These are phyloP conservation scores for Pythium brachiatum DNA, from an alignment of 352 stramenopile genomes.

Conservation along the genomic window DNA sequence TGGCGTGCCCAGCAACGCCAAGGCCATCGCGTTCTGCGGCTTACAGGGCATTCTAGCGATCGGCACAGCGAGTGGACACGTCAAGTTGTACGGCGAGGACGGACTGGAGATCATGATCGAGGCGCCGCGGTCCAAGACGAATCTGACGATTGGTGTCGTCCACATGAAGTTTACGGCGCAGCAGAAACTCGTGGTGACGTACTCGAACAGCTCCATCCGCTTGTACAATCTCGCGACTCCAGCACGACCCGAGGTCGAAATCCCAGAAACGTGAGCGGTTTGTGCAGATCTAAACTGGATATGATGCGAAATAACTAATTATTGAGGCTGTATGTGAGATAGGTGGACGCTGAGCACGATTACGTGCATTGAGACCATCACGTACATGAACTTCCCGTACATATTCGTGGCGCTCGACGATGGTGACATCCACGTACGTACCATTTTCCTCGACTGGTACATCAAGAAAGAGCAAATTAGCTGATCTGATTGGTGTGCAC, in stretches of 20 bases:
- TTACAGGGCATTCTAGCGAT: slow-evolving; percentile 67
- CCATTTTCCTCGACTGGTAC: no score
- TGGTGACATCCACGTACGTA: slow-evolving; percentile 47
- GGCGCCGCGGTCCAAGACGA: slow-evolving; percentile 29
- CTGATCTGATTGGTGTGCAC: neutral
- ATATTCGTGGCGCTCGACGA: slow-evolving; percentile 77
- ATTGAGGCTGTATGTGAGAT: neutral
- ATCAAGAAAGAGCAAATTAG: no score
- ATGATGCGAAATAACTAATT: neutral
- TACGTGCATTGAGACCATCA: slow-evolving; percentile 63
- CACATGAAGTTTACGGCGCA: slow-evolving; percentile 64
- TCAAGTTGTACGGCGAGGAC: slow-evolving; percentile 71
- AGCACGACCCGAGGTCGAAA: slow-evolving; percentile 20
- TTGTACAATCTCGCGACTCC: slow-evolving; percentile 48
- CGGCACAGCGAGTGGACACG: slow-evolving; percentile 48
- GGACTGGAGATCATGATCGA: slow-evolving; percentile 62
- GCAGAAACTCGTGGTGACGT: slow-evolving; percentile 60
- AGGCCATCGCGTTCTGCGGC: slow-evolving; percentile 52
- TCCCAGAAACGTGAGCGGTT: slow-evolving; percentile 24
- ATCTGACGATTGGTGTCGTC: slow-evolving; percentile 41
- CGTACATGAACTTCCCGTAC: slow-evolving; percentile 54
- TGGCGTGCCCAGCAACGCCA: slow-evolving; percentile 63
- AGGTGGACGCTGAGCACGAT: slow-evolving; percentile 71
- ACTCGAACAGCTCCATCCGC: slow-evolving; percentile 63
- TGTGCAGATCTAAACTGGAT: neutral